Evolutionary conservation across 306 rosid species (phyloP).

Genomic region (Oemleria cerasiformis): DNA sequence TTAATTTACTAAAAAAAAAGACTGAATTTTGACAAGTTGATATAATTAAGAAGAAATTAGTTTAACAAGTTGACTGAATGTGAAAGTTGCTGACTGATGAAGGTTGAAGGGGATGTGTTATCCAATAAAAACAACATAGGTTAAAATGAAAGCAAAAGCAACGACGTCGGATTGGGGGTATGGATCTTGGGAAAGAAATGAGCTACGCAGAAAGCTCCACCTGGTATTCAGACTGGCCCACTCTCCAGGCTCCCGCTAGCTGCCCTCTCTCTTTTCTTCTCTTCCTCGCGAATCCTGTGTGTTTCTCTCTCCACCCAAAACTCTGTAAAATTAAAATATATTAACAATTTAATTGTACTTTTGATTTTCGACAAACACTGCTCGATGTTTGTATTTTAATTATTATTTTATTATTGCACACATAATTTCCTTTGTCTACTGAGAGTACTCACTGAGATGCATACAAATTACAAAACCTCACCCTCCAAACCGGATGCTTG

Average conservation of each 20-base stretch:
- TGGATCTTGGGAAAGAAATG: conserved; percentile 32
- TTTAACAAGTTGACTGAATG: not conserved
- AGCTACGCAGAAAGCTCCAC: conserved; percentile 17
- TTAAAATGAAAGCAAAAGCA: not conserved
- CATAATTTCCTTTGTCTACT: not conserved
- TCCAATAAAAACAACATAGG: conserved; percentile 3
- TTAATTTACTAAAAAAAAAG: too few species aligned
- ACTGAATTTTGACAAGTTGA: too few species aligned
- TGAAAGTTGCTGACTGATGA: not conserved
- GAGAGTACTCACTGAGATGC: not conserved
- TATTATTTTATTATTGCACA: not conserved
- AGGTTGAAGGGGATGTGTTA: not conserved
- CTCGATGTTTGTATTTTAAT: not conserved
- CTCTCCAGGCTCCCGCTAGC: conserved; percentile 2
- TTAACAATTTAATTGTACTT: conserved; percentile 5
- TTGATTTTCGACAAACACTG: conserved; percentile 10
- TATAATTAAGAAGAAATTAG: too few species aligned
- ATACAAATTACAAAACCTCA: not conserved
- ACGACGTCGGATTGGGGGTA: not conserved
- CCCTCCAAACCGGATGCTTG: not conserved
- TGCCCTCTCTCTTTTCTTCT: not conserved
- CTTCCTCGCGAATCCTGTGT: conserved; percentile 26
- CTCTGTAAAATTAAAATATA: not conserved
- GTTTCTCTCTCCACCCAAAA: not conserved
- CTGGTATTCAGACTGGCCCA: not conserved